Evolutionary conservation across 2,329 filamentous ascomycete genomes (phyloP), one percentile per base, ranked within the genome.

Genomic region (Fusarium begoniae): DNA sequence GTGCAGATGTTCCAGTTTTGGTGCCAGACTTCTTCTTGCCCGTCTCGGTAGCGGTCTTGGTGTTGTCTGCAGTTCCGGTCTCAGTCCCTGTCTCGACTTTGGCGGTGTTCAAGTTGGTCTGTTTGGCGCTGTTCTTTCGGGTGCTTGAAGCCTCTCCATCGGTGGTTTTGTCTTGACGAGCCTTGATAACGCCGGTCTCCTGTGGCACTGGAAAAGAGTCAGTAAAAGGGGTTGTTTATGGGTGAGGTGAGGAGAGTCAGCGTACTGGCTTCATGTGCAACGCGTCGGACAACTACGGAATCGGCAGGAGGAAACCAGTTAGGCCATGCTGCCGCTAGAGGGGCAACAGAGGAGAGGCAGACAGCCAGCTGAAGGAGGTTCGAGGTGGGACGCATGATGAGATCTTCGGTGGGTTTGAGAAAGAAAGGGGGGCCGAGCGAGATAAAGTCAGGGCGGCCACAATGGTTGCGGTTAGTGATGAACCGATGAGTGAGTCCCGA

Each of bases 321-420:
- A 26, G 89, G 86, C 89, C 89, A 90, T 64, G 86, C 88, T 61
- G 87, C 84, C n/a, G 85, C 85, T 28, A 88, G 73, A 22, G 86
- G 84, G 14, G 87, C 81, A 60, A 90, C 80, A 38, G 89, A 85
- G 48, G 82, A 81, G 22, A 91, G 83, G 74, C 90, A 83, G 63
- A 87, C 73, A 58, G 88, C 85, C 75, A 89, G 78, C 50, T 86
- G 84, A 78, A 85, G 80, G 62, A 89, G 76, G 56, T 83, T 83
- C 55, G 81, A 81, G 72, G 85, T 81, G 71, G 85, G 80, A 84
- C 84, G 88, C 89, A 90, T 90, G 58, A 64, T 80, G 76, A 47
- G 32, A 43, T 53, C 59, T n/a, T 51, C 48, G 41, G 38, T 32
- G 47, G 48, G 28, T 45, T 40, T n/a, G 35, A 37, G 35, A 51